These are phyloP conservation scores for Spatholobus suberectus DNA, from an alignment of 306 rosid genomes.

Conservation along the genomic window DNA sequence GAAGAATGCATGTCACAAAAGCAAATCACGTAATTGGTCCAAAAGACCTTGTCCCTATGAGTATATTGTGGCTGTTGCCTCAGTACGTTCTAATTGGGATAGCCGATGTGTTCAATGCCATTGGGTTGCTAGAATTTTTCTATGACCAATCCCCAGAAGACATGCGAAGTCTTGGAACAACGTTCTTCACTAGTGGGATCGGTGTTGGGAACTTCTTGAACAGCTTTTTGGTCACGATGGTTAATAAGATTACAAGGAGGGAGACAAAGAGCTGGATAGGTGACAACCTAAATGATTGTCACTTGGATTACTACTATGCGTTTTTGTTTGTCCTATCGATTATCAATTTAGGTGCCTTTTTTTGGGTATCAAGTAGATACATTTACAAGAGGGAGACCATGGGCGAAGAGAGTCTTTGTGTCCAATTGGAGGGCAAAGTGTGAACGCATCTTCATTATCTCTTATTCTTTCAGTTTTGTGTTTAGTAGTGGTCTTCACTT, in stretches of 20 bases:
- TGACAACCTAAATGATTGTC: slow-evolving; percentile 78
- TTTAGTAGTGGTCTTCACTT: too few species aligned
- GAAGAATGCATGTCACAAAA: slow-evolving; percentile 64
- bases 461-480: too few species aligned
- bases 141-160: slow-evolving; percentile 87
- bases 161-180: slow-evolving; percentile 86
- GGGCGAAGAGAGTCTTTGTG: slow-evolving; percentile 44
- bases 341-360: slow-evolving; percentile 45
- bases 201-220: slow-evolving; percentile 84
- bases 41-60: slow-evolving; percentile 67
- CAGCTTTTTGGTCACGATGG: slow-evolving; percentile 75
- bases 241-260: slow-evolving; percentile 56
- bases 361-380: slow-evolving; percentile 51
- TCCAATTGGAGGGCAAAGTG: slow-evolving; percentile 46
- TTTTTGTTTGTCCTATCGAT: slow-evolving; percentile 53
- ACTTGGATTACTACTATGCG: slow-evolving; percentile 83
- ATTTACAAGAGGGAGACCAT: slow-evolving; percentile 51
- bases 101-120: slow-evolving; percentile 78
- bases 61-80: slow-evolving; percentile 75
- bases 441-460: background rate
- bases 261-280: slow-evolving; percentile 77
- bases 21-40: slow-evolving; percentile 45
- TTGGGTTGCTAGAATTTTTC: slow-evolving; percentile 84
- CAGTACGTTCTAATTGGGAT: slow-evolving; percentile 84
- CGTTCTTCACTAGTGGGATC: slow-evolving; percentile 67